A percentile compares a stretch with the other conserved stretches of the same genome.
phyloP scores from a whole-genome alignment of 352 stramenopile genomes.

The Phytophthora litchii region DNA sequence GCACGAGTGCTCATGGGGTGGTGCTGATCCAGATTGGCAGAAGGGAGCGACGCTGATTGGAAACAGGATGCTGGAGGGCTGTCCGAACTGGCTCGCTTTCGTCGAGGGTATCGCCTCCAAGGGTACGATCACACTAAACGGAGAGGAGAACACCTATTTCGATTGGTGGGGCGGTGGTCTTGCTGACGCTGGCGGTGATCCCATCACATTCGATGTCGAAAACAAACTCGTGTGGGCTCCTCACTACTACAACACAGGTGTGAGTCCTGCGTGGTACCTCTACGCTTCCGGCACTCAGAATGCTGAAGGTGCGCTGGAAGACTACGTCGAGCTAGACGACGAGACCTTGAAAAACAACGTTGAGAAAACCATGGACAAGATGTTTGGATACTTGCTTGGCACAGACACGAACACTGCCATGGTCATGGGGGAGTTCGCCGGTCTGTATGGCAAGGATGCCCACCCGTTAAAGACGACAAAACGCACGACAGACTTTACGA shows the following conservation, averaged over 20 bases:
- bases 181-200: constrained; percentile 42
- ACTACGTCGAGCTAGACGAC: constrained; percentile 64
- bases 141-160: constrained; percentile 48
- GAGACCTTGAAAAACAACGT: constrained; percentile 58
- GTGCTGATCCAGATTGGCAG: constrained; percentile 50
- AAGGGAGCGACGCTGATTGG: constrained; percentile 64
- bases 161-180: constrained; percentile 78
- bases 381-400: constrained; percentile 69
- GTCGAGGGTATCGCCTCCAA: constrained; percentile 65
- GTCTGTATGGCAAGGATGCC: constrained; percentile 63
- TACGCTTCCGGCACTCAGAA: constrained; percentile 53
- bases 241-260: constrained; percentile 80
- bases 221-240: constrained; percentile 78
- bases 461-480: constrained; percentile 63
- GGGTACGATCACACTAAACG: constrained; percentile 50
- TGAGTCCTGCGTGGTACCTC: constrained; percentile 68
- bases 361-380: constrained; percentile 65
- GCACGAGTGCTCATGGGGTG: constrained; percentile 59
- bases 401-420: constrained; percentile 51
- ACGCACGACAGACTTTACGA: constrained; percentile 70
- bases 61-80: constrained; percentile 67
- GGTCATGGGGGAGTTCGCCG: constrained; percentile 72
- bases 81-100: constrained; percentile 69
- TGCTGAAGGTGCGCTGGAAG: constrained; percentile 25
- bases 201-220: constrained; percentile 44